phyloP scores from a whole-genome alignment of 305 asterid species.

The Fraxinus latifolia region DNA sequence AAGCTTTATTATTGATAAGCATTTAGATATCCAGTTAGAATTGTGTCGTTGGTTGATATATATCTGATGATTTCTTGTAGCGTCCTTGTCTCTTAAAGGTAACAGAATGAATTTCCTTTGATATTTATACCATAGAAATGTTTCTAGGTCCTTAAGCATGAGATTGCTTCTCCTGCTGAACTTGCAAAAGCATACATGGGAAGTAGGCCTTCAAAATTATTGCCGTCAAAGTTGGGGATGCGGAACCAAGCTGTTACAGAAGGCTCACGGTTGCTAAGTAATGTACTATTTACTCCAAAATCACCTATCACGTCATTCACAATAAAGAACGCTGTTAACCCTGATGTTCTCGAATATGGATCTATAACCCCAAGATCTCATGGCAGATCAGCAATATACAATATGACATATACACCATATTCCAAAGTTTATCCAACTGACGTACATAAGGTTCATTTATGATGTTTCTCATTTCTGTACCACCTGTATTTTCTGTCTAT shows the following conservation, averaged over 20 bases:
- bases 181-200: slow-evolving; percentile 91
- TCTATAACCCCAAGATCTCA: slow-evolving; percentile 61
- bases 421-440: slow-evolving; percentile 45
- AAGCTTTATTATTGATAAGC: not conserved
- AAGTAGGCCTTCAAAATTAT: slow-evolving; percentile 55
- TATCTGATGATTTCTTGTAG: slow-evolving; percentile 4
- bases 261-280: slow-evolving; percentile 35
- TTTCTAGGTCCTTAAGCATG: slow-evolving; percentile 56
- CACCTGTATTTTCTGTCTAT: not conserved
- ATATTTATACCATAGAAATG: slow-evolving; percentile 15
- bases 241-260: slow-evolving; percentile 48
- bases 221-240: slow-evolving; percentile 56
- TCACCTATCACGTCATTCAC: slow-evolving; percentile 43
- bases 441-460: slow-evolving; percentile 32
- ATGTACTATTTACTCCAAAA: slow-evolving; percentile 38
- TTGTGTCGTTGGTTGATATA: not conserved
- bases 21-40: not conserved
- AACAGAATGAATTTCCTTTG: slow-evolving; percentile 11
- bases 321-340: slow-evolving; percentile 32
- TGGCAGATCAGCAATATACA: slow-evolving; percentile 66
- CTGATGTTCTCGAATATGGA: slow-evolving; percentile 54
- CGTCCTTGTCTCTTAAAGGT: not conserved
- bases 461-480: not conserved
- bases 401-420: slow-evolving; percentile 60
- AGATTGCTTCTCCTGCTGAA: slow-evolving; percentile 75